Evolutionary conservation across 768 basidiomycete genomes (phyloP), one percentile per base, ranked within the genome.

Genomic region (Tephrocybe sp.): DNA sequence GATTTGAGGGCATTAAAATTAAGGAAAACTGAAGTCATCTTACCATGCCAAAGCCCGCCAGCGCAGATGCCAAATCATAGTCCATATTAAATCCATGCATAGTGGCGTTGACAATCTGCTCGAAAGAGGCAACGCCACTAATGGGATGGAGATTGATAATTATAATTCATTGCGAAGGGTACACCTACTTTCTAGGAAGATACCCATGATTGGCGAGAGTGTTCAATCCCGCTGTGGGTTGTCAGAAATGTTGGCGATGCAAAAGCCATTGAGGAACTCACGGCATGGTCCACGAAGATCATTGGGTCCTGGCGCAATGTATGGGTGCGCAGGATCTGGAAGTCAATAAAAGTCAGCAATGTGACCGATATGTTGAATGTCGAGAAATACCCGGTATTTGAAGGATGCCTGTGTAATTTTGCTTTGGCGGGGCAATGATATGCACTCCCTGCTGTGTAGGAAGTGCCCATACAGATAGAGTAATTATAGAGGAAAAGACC

Each of bases 201-300:
- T 53, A 57, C 12, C 56, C 56, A 49, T 57, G 56, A 44, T 57
- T 57, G 8, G 56, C 56, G 30, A 57, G 34, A 6, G 56, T 57
- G 31, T 57, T 57, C 33, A 54, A 45, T 51, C 56, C 56, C 31
- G 56, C 56, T 57, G 34, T 4, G 7, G 26, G 14, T 17, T n/a
- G 17, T 39, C 7, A 19, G 19, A 26, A 26, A 26, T 7, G 7
- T 26, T 26, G 26, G 26, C 7, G 26, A 26, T 3, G 26, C 7
- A 26, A 26, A 26, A 26, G 26, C 7, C 26, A 26, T n/a, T 4
- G 26, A 35, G 30, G 14, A 16, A 22, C 52, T 45, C 20, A 57
- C 56, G 56, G 26, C 52, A 57, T 44, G 56, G 56, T 48, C 56
- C 56, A 33, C 49, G 56, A 22, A 51, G 45, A 23, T 53, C 55